Conservation (phyloP, 225 moss, liverwort and hornwort genomes). For the Pleurozium schreberi region DNA sequence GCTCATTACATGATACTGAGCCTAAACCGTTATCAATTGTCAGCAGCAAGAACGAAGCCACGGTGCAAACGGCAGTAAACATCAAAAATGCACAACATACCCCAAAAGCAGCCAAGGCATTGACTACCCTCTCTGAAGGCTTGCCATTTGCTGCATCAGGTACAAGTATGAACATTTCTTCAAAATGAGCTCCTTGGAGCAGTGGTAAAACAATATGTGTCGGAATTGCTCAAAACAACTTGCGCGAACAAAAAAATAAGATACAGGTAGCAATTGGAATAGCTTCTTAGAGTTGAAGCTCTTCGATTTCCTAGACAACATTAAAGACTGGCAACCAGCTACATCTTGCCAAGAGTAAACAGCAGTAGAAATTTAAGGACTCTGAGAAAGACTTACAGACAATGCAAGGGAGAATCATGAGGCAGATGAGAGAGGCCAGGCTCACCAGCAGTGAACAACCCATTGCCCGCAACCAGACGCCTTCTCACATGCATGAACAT, state of each 20-base stretch:
- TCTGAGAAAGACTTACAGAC: conserved; percentile 63
- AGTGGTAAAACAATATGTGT: not conserved
- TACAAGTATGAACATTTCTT: conserved; percentile 5
- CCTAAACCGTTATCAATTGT: not conserved
- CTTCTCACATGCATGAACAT: conserved; percentile 30
- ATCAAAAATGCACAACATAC: conserved; percentile 14
- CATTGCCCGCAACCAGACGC: conserved; percentile 82
- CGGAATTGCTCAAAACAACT: not conserved
- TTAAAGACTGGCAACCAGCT: not conserved
- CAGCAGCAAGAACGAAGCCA: not conserved
- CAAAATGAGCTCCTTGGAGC: not conserved
- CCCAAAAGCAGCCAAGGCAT: conserved; percentile 87
- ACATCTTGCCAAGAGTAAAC: not conserved
- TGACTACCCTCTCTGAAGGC: conserved; percentile 62
- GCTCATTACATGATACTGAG: not conserved
- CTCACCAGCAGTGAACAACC: conserved; percentile 94
- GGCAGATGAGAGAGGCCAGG: conserved; percentile 94
- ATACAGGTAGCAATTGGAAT: not conserved
- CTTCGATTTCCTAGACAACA: not conserved
- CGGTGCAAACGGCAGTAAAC: not conserved
- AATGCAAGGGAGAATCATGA: conserved; percentile 84
- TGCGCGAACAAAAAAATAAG: not conserved
- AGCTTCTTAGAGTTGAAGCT: not conserved
- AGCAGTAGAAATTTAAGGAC: conserved; percentile 8
- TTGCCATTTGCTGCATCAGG: conserved; percentile 61